Evolutionary conservation across 805 yeast genomes (phyloP).

Genomic region (Kodamaea neixiangensis): DNA sequence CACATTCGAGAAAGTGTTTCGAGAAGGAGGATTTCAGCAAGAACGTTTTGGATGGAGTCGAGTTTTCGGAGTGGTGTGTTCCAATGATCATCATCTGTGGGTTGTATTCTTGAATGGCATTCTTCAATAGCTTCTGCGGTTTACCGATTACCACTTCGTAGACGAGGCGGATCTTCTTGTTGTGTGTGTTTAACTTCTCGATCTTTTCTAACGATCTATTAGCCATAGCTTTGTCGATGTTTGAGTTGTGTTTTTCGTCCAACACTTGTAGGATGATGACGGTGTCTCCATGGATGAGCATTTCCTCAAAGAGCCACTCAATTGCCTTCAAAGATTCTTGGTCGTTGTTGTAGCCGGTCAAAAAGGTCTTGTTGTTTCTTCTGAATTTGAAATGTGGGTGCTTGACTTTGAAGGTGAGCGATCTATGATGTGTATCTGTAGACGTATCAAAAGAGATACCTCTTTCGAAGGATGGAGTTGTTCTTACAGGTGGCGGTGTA

Average conservation of each 20-base stretch:
- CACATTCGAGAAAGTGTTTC: conserved; percentile 43
- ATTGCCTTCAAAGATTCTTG: conserved; percentile 40
- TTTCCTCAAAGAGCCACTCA: conserved; percentile 47
- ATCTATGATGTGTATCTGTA: conserved; percentile 30
- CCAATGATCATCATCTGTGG: conserved; percentile 51
- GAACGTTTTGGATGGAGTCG: conserved; percentile 21
- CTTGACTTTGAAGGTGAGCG: conserved; percentile 41
- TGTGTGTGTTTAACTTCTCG: conserved; percentile 36
- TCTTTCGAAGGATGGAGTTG: conserved; percentile 28
- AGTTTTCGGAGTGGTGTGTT: conserved; percentile 34
- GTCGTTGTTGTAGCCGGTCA: conserved; percentile 42
- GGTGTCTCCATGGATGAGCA: conserved; percentile 46
- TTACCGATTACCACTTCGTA: conserved; percentile 44
- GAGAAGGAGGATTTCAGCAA: conserved; percentile 38
- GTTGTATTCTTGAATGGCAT: conserved; percentile 42
- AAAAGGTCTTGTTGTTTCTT: conserved; percentile 44
- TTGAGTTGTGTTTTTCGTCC: conserved; percentile 32
- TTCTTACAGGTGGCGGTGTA: conserved; percentile 7
- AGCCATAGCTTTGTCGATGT: conserved; percentile 33
- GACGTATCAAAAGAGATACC: conserved; percentile 46
- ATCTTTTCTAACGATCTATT: conserved; percentile 29
- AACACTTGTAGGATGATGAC: conserved; percentile 42
- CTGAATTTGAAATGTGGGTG: conserved; percentile 46
- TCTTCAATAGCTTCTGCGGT: conserved; percentile 39
- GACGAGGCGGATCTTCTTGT: conserved; percentile 39